Percentiles rank a stretch among this genome's conserved stretches.
Evolutionary conservation across 2,329 filamentous ascomycete genomes (phyloP).

Genomic region (Cercospora nicotianae): DNA sequence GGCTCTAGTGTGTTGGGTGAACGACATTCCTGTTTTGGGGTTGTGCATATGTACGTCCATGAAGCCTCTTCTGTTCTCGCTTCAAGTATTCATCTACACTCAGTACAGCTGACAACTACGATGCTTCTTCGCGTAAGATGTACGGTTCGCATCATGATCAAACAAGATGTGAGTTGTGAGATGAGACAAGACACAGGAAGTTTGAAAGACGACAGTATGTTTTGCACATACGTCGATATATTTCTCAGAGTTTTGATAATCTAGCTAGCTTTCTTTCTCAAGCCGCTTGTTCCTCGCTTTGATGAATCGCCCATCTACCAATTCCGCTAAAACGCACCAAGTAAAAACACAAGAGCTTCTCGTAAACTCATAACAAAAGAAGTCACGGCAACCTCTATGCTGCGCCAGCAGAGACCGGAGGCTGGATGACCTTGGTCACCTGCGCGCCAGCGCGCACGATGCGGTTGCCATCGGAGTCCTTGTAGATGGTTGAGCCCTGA

Average conservation of each 20-base stretch:
- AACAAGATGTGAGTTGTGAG: no score
- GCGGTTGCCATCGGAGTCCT: constrained; percentile 76
- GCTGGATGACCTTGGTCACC: constrained; percentile 77
- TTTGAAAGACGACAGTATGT: not conserved
- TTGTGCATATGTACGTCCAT: no score
- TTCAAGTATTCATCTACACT: no score
- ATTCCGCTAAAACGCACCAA: constrained; percentile 25
- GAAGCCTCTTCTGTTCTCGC: no score
- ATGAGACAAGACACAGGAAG: not conserved
- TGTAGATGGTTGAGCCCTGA: constrained; percentile 77
- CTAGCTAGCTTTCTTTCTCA: constrained; percentile 6
- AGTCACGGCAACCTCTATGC: constrained; percentile 53
- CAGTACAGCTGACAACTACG: no score
- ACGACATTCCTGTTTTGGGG: no score
- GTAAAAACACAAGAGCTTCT: constrained; percentile 15
- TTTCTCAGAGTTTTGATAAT: constrained; percentile 2
- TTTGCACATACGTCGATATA: not conserved
- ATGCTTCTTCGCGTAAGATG: no score
- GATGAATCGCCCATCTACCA: constrained; percentile 8
- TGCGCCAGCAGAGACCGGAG: constrained; percentile 79
- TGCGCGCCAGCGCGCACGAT: constrained; percentile 85
- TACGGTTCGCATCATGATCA: no score
- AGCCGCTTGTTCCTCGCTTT: constrained; percentile 4
- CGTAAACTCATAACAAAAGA: constrained; percentile 7
- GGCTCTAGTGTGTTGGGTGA: no score